Conservation (phyloP, 2,329 filamentous ascomycete species). For the Acarospora socialis region DNA sequence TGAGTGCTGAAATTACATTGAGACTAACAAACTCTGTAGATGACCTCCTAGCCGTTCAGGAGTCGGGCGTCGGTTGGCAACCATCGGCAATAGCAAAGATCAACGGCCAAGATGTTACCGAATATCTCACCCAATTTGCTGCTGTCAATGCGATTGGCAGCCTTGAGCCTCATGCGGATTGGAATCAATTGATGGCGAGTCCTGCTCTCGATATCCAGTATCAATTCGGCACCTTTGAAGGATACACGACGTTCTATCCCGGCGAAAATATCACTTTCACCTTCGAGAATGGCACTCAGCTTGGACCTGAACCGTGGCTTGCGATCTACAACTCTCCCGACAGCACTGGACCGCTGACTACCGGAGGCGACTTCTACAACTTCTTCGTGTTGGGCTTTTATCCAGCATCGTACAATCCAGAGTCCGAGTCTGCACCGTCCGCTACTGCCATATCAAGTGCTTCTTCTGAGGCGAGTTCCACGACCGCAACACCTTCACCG, state of each 20-base stretch:
- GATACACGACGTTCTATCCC: conserved; percentile 23
- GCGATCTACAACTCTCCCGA: conserved; percentile 15
- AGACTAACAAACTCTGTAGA: conserved; percentile 3
- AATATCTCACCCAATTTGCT: conserved; percentile 21
- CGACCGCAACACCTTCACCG: conserved; percentile 1
- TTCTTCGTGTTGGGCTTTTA: conserved; percentile 27
- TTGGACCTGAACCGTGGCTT: conserved; percentile 11
- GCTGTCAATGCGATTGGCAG: conserved; percentile 22
- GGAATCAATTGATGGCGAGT: conserved; percentile 25
- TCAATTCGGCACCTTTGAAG: conserved; percentile 17
- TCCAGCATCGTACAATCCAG: conserved; percentile 12
- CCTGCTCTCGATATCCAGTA: conserved; percentile 18
- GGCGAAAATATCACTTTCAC: conserved; percentile 19
- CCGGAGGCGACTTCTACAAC: conserved; percentile 31
- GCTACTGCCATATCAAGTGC: conserved; percentile 2
- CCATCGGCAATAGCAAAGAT: conserved; percentile 20
- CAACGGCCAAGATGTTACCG: conserved; percentile 18
- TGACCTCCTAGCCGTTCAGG: conserved; percentile 9
- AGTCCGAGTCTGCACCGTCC: conserved; percentile 4
- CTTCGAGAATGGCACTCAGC: conserved; percentile 17
- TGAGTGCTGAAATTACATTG: not conserved
- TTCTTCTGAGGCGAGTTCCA: conserved; percentile 3
- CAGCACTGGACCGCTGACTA: conserved; percentile 21
- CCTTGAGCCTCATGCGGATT: conserved; percentile 29
- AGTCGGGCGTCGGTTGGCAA: conserved; percentile 13